Conservation (phyloP, 192 early-diverging fungal genomes). For the Paraglomus occultum region DNA sequence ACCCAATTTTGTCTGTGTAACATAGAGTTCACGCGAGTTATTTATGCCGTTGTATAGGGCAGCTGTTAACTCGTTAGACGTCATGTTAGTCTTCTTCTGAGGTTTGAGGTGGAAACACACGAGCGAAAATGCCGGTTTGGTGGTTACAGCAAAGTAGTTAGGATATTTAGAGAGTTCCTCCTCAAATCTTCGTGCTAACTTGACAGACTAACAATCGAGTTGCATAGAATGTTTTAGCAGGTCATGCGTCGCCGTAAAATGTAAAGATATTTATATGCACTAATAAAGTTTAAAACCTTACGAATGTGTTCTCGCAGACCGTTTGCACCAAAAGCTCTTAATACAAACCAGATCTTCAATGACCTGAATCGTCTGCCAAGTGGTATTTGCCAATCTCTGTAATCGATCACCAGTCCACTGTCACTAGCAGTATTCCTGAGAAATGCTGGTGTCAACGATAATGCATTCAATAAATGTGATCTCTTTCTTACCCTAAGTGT, state of each 20-base stretch:
- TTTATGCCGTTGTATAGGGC: background rate
- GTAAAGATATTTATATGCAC: background rate
- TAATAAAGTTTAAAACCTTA: background rate
- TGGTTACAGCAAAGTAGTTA: constrained; percentile 46
- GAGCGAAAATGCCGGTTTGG: constrained; percentile 43
- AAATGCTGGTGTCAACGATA: background rate
- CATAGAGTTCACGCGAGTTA: background rate
- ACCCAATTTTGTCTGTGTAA: constrained; percentile 7
- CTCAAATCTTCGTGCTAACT: constrained; percentile 40
- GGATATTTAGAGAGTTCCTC: constrained; percentile 36
- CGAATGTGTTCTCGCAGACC: constrained; percentile 6
- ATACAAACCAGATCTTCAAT: constrained; percentile 11
- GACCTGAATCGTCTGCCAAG: constrained; percentile 10
- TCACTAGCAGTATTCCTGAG: constrained; percentile 5
- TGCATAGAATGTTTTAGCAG: too few relatives aligned
- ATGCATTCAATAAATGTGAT: background rate
- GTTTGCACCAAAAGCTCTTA: constrained; percentile 17
- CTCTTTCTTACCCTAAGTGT: background rate
- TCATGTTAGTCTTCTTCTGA: background rate
- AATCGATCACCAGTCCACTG: constrained; percentile 8
- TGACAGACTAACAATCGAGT: constrained; percentile 19
- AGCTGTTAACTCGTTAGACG: constrained; percentile 1
- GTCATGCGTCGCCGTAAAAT: background rate
- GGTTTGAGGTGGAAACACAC: constrained; percentile 48
- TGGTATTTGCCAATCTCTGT: constrained; percentile 8